phyloP scores from a whole-genome alignment of 2,329 filamentous ascomycete species.

The Fusarium longipes region DNA sequence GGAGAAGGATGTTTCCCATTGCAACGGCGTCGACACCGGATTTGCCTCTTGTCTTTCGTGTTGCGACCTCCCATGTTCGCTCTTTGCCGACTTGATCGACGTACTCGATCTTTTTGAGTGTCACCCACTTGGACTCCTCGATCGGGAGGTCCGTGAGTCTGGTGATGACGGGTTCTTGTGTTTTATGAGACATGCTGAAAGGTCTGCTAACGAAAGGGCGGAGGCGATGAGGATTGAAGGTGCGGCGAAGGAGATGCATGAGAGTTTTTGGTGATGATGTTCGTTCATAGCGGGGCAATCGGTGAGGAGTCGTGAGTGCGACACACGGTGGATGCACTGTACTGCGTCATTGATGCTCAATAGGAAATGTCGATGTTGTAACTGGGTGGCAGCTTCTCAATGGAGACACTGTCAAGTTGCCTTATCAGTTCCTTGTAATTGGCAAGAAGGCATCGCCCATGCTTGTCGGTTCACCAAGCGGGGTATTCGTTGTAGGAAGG shows the following conservation, averaged over 20 bases:
- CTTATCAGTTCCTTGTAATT: too few relatives aligned
- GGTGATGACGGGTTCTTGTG: conserved; percentile 44
- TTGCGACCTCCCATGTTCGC: conserved; percentile 46
- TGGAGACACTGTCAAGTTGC: too few relatives aligned
- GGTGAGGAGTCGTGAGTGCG: background rate
- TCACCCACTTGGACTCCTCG: conserved; percentile 43
- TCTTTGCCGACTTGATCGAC: conserved; percentile 43
- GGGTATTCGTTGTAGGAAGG: conserved; percentile 29
- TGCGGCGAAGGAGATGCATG: background rate
- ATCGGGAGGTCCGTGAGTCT: conserved; percentile 38
- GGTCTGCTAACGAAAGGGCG: background rate
- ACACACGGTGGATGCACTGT: background rate
- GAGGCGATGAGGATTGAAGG: background rate
- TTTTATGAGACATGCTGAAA: conserved; percentile 32
- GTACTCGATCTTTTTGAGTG: conserved; percentile 46
- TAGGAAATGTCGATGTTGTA: background rate
- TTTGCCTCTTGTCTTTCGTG: conserved; percentile 44
- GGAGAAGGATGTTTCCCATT: conserved; percentile 44
- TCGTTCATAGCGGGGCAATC: conserved; percentile 4
- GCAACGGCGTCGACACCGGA: conserved; percentile 44
- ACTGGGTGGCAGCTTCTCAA: background rate
- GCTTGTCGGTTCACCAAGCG: conserved; percentile 15
- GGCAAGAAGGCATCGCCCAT: too few relatives aligned
- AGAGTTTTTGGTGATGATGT: background rate
- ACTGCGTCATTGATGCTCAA: background rate